Percentiles rank a stretch among this genome's conserved stretches.
These are phyloP conservation scores for Penicillium verhagenii DNA, from an alignment of 495 filamentous ascomycete genomes.

Conservation along the genomic window DNA sequence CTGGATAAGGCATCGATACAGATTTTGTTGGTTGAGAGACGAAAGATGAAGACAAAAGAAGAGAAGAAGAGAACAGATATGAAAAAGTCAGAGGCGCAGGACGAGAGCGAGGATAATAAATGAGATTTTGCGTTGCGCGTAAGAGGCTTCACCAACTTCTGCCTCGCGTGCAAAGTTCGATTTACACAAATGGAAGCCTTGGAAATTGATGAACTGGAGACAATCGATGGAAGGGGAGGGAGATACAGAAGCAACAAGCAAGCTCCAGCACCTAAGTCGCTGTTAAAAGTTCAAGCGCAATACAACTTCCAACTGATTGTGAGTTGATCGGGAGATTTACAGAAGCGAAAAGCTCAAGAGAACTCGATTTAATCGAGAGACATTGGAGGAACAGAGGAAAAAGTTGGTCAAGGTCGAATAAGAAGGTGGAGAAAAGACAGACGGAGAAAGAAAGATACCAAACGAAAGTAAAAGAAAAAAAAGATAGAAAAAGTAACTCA, in stretches of 20 bases:
- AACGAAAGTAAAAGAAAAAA: background rate
- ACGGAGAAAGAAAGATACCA: no score
- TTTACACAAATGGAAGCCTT: no score
- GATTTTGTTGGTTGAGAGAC: conserved; percentile 13
- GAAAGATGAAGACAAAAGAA: conserved; percentile 1
- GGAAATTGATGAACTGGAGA: no score
- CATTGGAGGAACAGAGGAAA: conserved; percentile 1
- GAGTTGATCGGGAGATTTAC: background rate
- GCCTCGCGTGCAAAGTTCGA: background rate
- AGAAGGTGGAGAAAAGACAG: no score
- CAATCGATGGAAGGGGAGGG: background rate
- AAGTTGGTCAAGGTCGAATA: background rate
- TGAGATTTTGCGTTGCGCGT: no score
- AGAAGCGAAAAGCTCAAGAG: conserved; percentile 6
- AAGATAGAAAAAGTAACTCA: background rate
- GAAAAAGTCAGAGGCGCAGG: background rate
- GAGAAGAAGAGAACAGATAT: background rate
- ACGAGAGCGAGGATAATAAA: no score
- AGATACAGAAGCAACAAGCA: conserved; percentile 6
- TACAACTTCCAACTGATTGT: background rate
- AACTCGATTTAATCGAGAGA: background rate
- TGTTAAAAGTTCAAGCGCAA: background rate
- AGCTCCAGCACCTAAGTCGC: conserved; percentile 9
- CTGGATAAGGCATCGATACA: conserved; percentile 14
- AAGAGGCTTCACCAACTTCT: conserved; percentile 1